Evolutionary conservation across 768 basidiomycete genomes (phyloP).

Genomic region (Mycena venus): DNA sequence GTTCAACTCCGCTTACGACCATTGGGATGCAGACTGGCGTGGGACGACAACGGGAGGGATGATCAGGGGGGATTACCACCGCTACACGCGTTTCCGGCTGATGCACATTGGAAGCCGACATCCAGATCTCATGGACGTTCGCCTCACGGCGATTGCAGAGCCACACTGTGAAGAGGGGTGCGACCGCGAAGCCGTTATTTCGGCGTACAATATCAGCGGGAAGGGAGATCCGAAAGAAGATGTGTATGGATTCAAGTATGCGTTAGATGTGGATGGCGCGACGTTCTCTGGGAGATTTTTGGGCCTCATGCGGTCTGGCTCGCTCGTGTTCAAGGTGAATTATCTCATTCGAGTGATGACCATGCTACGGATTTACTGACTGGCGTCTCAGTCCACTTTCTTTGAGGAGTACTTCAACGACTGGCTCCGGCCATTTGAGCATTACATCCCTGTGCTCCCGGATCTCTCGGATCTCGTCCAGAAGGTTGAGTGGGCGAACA

Average conservation of each 20-base stretch:
- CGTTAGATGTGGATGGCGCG: conserved; percentile 1
- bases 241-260: neutral
- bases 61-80: conserved; percentile 5
- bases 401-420: conserved; percentile 12
- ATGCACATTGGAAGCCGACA: neutral
- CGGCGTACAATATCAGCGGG: neutral
- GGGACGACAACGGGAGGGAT: conserved; percentile 9
- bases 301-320: neutral
- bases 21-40: conserved; percentile 9
- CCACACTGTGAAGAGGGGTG: neutral
- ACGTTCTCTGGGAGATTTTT: conserved; percentile 1
- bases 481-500: conserved; percentile 1
- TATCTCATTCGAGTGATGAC: too few species aligned
- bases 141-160: conserved; percentile 1
- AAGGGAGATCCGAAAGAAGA: neutral
- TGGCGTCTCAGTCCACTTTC: neutral
- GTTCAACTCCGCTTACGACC: neutral
- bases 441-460: too few species aligned
- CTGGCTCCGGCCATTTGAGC: conserved; percentile 9
- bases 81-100: neutral
- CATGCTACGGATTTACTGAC: too few species aligned
- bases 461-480: conserved; percentile 1
- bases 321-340: conserved; percentile 15
- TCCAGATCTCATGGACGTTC: neutral
- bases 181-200: neutral